Conservation (phyloP, 768 basidiomycete species). For the Mycena albidolilacea region DNA sequence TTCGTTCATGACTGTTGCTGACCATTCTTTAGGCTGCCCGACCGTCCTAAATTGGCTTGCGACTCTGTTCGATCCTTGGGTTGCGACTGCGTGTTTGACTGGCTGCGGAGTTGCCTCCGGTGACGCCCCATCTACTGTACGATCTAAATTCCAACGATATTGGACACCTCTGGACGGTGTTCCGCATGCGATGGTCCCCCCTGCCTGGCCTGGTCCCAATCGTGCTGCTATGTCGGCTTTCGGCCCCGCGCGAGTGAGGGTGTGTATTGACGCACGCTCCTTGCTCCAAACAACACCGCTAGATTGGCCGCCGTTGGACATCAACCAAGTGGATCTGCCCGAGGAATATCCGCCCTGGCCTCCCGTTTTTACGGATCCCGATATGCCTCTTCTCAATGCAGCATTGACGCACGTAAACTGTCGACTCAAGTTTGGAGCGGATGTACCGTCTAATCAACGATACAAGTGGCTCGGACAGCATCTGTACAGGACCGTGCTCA, state of each 20-base stretch:
- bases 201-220: neutral
- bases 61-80: neutral
- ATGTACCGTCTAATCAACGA: neutral
- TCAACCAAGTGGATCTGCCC: neutral
- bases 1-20: neutral
- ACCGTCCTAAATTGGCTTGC: neutral
- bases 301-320: neutral
- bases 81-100: neutral
- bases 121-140: neutral
- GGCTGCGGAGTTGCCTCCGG: neutral
- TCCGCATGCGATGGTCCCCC: neutral
- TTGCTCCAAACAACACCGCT: neutral
- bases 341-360: neutral
- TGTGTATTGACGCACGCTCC: neutral
- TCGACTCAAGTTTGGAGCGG: neutral
- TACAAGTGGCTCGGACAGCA: neutral
- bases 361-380: neutral
- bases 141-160: neutral
- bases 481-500: neutral
- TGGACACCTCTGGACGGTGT: neutral
- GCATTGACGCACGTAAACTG: neutral
- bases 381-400: neutral
- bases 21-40: neutral
- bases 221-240: neutral
- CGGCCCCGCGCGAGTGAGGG: neutral